A percentile compares a stretch with the other conserved stretches of the same genome.
Evolutionary conservation across 768 basidiomycete species (phyloP).

Genomic region (Cubamyces sp.): DNA sequence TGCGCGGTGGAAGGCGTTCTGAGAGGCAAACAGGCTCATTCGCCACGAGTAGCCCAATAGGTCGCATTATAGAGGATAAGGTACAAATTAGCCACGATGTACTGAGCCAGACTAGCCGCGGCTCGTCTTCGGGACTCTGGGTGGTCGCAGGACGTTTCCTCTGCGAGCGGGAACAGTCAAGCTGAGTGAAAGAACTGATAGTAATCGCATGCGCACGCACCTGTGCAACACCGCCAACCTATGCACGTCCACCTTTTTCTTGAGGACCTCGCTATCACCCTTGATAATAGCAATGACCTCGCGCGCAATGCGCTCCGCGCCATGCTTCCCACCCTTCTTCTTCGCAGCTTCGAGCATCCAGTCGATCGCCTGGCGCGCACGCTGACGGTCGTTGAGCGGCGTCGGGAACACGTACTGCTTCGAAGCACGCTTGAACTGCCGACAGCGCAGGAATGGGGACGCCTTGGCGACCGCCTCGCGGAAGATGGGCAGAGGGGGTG

Average conservation of each 20-base stretch:
- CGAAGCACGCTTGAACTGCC: slow-evolving; percentile 61
- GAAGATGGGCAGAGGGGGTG: slow-evolving; percentile 80
- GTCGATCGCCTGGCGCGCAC: slow-evolving; percentile 66
- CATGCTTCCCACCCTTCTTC: slow-evolving; percentile 53
- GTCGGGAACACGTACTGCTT: slow-evolving; percentile 71
- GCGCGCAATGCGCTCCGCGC: slow-evolving; percentile 75
- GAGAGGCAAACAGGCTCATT: not conserved
- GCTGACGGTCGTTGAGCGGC: slow-evolving; percentile 80
- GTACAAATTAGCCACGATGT: too few species aligned
- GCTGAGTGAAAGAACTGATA: not conserved
- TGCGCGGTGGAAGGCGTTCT: too few species aligned
- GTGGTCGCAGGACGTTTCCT: slow-evolving; percentile 21
- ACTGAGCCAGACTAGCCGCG: slow-evolving; percentile 36
- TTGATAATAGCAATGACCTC: slow-evolving; percentile 77
- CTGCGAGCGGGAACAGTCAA: not conserved
- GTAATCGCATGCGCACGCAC: slow-evolving; percentile 45
- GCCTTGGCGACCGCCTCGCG: slow-evolving; percentile 69
- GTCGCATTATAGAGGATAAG: not conserved
- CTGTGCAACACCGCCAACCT: slow-evolving; percentile 76
- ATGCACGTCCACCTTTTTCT: slow-evolving; percentile 66
- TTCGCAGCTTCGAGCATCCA: slow-evolving; percentile 74
- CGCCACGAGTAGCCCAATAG: not conserved
- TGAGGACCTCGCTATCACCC: slow-evolving; percentile 55
- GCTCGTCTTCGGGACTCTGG: slow-evolving; percentile 21
- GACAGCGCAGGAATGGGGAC: slow-evolving; percentile 69